Evolutionary conservation across 371 early-diverging fungal genomes (phyloP).

Genomic region (Lichtheimia ramosa): DNA sequence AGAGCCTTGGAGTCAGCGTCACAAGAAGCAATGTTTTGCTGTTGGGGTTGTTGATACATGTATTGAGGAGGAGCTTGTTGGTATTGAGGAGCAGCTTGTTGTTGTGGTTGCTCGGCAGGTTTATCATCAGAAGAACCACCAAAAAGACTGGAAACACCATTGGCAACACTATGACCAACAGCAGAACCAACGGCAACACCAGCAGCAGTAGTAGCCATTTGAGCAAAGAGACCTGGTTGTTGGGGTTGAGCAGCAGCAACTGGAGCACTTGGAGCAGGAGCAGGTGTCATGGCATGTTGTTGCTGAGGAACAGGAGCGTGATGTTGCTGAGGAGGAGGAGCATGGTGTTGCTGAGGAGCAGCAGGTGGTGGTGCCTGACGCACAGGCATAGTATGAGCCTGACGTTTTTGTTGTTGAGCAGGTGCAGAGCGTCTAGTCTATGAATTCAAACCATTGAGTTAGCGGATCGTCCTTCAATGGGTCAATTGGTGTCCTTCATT

Average conservation of each 20-base stretch:
- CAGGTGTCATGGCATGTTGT: constrained; percentile 26
- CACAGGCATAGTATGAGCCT: constrained; percentile 70
- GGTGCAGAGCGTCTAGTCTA: constrained; percentile 60
- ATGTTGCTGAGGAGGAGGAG: constrained; percentile 39
- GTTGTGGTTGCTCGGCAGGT: constrained; percentile 22
- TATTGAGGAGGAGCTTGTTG: constrained; percentile 32
- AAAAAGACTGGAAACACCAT: constrained; percentile 74
- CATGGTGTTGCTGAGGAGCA: constrained; percentile 27
- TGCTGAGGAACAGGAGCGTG: constrained; percentile 9
- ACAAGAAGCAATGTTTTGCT: constrained; percentile 54
- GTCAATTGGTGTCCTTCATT: too few species aligned
- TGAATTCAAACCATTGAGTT: too few species aligned
- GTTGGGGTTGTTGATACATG: constrained; percentile 47
- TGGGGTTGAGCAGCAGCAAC: constrained; percentile 54
- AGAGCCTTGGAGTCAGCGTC: constrained; percentile 86
- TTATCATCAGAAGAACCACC: constrained; percentile 57
- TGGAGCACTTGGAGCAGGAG: constrained; percentile 59
- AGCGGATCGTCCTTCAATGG: too few species aligned
- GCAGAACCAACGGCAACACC: constrained; percentile 92
- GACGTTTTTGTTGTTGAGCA: constrained; percentile 61
- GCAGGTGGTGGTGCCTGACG: constrained; percentile 65
- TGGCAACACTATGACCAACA: constrained; percentile 72
- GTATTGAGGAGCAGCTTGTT: constrained; percentile 9
- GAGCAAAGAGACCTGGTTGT: constrained; percentile 65
- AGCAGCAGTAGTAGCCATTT: constrained; percentile 88